Evolutionary conservation across 768 basidiomycete species (phyloP).

Genomic region (Kwoniella dendrophila): DNA sequence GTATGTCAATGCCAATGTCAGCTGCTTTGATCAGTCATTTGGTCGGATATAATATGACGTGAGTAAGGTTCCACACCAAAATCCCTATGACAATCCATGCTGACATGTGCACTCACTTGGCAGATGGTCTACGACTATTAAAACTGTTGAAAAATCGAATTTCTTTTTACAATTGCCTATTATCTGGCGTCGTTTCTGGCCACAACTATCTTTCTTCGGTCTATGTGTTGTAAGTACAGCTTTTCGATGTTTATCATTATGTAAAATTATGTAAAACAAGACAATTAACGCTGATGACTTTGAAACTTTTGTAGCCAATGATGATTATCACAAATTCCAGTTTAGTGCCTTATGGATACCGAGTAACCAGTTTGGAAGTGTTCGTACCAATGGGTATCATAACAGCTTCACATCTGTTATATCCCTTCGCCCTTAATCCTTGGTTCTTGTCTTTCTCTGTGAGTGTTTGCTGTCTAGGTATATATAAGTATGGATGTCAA

Average conservation of each 20-base stretch:
- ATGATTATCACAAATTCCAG: conserved; percentile 65
- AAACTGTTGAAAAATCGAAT: conserved; percentile 84
- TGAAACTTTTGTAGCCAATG: conserved; percentile 49
- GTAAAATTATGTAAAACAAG: not conserved
- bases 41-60: conserved; percentile 66
- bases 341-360: conserved; percentile 68
- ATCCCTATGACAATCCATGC: no score
- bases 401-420: conserved; percentile 43
- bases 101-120: not conserved
- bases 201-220: conserved; percentile 61
- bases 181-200: conserved; percentile 77
- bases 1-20: conserved; percentile 70
- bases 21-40: conserved; percentile 64
- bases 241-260: not conserved
- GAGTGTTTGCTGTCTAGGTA: conserved; percentile 7
- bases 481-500: no score
- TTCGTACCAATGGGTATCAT: conserved; percentile 71
- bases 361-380: conserved; percentile 72
- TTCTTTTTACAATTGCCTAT: conserved; percentile 88
- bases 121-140: conserved; percentile 65
- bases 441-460: conserved; percentile 48
- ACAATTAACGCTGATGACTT: not conserved
- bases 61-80: conserved; percentile 55
- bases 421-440: conserved; percentile 79
- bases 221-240: conserved; percentile 31